Percentiles rank a stretch among this genome's conserved stretches.
These are phyloP conservation scores for Carex littledalei DNA, from an alignment of 176 grass and related monocot genomes.

Conservation along the genomic window DNA sequence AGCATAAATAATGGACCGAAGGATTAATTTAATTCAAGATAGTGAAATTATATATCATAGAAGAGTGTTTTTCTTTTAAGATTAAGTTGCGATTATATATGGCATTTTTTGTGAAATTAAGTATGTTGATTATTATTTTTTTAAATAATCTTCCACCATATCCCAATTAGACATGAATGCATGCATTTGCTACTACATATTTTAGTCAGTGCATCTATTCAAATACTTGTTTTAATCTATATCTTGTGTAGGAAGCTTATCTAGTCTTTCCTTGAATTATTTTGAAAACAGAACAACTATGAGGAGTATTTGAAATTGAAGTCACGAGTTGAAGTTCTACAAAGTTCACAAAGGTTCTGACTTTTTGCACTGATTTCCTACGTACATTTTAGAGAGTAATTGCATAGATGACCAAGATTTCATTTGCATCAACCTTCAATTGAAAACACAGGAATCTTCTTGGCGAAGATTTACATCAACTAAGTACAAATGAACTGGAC, in stretches of 20 bases:
- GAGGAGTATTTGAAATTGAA: slow-evolving; percentile 82
- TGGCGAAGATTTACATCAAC: slow-evolving; percentile 66
- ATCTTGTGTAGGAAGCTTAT: not conserved
- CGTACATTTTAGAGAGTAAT: not conserved
- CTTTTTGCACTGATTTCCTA: not conserved
- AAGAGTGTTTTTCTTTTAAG: too few species aligned
- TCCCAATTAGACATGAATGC: not conserved
- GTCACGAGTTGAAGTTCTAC: slow-evolving; percentile 60
- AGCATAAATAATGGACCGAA: too few species aligned
- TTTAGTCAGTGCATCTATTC: not conserved
- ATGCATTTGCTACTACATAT: not conserved
- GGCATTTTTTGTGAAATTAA: not conserved
- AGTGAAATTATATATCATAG: too few species aligned
- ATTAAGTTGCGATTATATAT: not conserved
- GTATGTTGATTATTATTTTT: not conserved
- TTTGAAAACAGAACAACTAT: slow-evolving; percentile 55
- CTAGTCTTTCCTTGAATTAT: not conserved
- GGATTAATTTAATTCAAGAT: too few species aligned
- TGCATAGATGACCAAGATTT: not conserved
- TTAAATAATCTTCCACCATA: not conserved
- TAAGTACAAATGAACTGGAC: slow-evolving; percentile 45
- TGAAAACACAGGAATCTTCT: slow-evolving; percentile 65
- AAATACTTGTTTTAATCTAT: not conserved
- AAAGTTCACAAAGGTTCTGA: slow-evolving; percentile 70
- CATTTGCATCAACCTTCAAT: not conserved